A percentile compares a stretch with the other conserved stretches of the same genome.
Conservation (phyloP, 495 filamentous ascomycete species). For the Podospora sp. region DNA sequence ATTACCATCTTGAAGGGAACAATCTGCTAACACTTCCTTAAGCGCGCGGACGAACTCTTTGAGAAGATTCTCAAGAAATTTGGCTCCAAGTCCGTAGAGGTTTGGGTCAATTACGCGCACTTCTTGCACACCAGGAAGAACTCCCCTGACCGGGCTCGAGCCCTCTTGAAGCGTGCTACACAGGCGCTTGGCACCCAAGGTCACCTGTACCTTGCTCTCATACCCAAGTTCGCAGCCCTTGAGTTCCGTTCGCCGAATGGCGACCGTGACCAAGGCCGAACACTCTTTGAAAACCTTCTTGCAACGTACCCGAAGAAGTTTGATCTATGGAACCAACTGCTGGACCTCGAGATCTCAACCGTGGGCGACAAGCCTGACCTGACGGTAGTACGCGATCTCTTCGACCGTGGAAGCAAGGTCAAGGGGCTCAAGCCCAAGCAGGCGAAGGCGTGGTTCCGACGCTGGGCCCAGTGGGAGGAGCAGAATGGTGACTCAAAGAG, state of each 20-base stretch:
- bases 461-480: conserved; percentile 81
- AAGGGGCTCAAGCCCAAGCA: conserved; percentile 71
- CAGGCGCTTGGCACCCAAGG: conserved; percentile 68
- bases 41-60: conserved; percentile 92
- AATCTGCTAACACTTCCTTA: conserved; percentile 32
- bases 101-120: conserved; percentile 93
- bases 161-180: conserved; percentile 79
- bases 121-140: conserved; percentile 77
- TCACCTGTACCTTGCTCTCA: conserved; percentile 73
- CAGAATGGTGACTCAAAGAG: conserved; percentile 70
- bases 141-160: conserved; percentile 72
- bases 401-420: conserved; percentile 73
- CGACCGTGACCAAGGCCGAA: conserved; percentile 87
- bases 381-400: conserved; percentile 65
- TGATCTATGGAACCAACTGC: conserved; percentile 87
- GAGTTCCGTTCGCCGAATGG: conserved; percentile 86
- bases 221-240: conserved; percentile 83
- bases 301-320: conserved; percentile 82
- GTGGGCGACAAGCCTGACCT: conserved; percentile 58
- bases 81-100: conserved; percentile 69
- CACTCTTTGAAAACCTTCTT: conserved; percentile 88
- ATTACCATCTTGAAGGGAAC: not conserved
- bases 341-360: conserved; percentile 75
- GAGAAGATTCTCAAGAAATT: conserved; percentile 84
- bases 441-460: conserved; percentile 79